Base-by-base conservation (phyloP, 2,329 filamentous ascomycete genomes). In the Mycosphaerella sp. region DNA sequence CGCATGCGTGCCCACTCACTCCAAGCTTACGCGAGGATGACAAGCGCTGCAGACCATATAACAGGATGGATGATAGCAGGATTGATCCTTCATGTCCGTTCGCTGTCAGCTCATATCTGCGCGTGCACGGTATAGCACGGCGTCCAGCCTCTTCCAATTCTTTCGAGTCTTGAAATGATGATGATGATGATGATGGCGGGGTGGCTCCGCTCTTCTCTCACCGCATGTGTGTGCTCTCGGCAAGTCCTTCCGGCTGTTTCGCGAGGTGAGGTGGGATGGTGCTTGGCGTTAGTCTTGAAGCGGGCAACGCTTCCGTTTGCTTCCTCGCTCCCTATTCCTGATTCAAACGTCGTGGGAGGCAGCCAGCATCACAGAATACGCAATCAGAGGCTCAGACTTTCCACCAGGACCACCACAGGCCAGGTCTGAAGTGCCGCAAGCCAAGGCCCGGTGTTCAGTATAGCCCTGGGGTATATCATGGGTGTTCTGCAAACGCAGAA, bases 211-310 rank as follows among this genome's bases (percentile, higher is more conserved):
- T 29, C 41, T 45, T 45, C 41, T 45, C 38, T 45, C 48, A 51
- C 48, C 48, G 48, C 48, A 51, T 51, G 42, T 51, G 42, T 31
- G 21, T 26, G 26, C 21, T 34, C 23, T 34, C 40, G 48, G 48
- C 23, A 42, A 26, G 31, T 29, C 32, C 17, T 17, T 26, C 48
- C 39, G 48, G 41, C 48, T 26, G 40, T 50, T 50, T 50, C 48
- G 36, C 48, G 26, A 50, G 14, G 38, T 34, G 39, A 38, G 48
- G 48, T 50, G 48, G 41, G 48, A 41, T 29, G 26, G 26, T 29
- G 26, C 26, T 29, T 29, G 26, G 26, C 26, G 26, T 29, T 29
- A 7, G 26, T 29, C 26, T 29, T 7, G 6, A 7, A 26, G 26
- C 26, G 26, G 26, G 26, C 26, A 26, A 29, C 31, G 39, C 47